A percentile compares a stretch with the other conserved stretches of the same genome.
phyloP scores from a whole-genome alignment of 768 basidiomycete species.

The Podaxis rugospora region DNA sequence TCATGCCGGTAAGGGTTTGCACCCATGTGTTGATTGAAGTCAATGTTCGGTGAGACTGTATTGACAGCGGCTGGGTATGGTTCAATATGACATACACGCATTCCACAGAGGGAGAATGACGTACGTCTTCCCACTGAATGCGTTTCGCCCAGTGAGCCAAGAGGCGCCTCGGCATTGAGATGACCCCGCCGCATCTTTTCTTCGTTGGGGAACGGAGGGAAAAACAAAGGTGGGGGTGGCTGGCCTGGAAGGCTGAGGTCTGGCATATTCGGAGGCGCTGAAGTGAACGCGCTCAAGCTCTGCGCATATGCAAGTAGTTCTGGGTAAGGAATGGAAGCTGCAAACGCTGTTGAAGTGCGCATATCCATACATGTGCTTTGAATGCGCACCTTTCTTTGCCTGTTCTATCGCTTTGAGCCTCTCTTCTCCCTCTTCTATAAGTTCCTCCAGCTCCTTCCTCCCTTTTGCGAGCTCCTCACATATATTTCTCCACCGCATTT shows the following conservation, averaged over 20 bases:
- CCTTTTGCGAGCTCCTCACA: slow-evolving; percentile 61
- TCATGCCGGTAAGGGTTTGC: slow-evolving; percentile 73
- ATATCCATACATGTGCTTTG: neutral
- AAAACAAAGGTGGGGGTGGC: slow-evolving; percentile 75
- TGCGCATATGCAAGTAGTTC: slow-evolving; percentile 83
- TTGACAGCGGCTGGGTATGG: slow-evolving; percentile 39
- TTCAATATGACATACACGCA: slow-evolving; percentile 4
- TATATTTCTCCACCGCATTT: slow-evolving; percentile 65
- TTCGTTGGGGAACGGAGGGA: slow-evolving; percentile 89
- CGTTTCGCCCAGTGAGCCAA: slow-evolving; percentile 75
- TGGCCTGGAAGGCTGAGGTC: slow-evolving; percentile 67
- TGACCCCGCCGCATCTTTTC: slow-evolving; percentile 85
- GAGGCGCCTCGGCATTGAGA: slow-evolving; percentile 75
- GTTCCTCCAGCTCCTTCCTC: slow-evolving; percentile 61
- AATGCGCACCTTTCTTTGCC: slow-evolving; percentile 60
- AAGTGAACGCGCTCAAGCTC: slow-evolving; percentile 80
- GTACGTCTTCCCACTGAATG: slow-evolving; percentile 76
- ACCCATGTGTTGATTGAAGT: slow-evolving; percentile 43
- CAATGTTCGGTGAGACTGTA: slow-evolving; percentile 53
- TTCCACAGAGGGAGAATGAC: slow-evolving; percentile 18
- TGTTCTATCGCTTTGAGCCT: slow-evolving; percentile 64
- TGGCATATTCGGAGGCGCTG: slow-evolving; percentile 85
- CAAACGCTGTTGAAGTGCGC: neutral
- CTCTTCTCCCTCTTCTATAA: slow-evolving; percentile 74
- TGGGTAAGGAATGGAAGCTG: slow-evolving; percentile 78